Percentiles rank a stretch among this genome's conserved stretches.
phyloP scores from a whole-genome alignment of 2,329 filamentous ascomycete genomes.

The Beauveria bassiana region DNA sequence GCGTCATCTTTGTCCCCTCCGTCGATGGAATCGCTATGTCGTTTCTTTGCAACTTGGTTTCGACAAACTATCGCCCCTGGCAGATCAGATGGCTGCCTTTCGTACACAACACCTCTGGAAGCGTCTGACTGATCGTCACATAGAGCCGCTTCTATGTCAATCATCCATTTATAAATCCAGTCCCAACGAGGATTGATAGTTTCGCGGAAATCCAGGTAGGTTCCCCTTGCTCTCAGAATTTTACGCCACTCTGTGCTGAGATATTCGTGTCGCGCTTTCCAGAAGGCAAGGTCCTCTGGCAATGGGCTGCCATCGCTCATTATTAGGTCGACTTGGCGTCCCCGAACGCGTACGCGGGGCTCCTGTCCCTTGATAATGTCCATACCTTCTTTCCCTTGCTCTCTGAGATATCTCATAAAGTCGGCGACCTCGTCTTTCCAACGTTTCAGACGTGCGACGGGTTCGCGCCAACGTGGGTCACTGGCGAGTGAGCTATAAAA shows the following conservation, averaged over 20 bases:
- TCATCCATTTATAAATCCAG: no score
- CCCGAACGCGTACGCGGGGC: neutral
- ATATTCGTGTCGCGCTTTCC: neutral
- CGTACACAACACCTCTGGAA: no score
- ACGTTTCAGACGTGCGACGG: neutral
- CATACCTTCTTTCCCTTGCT: neutral
- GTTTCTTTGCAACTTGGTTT: no score
- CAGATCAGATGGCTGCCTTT: no score
- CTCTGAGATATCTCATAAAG: neutral
- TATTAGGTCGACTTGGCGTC: neutral
- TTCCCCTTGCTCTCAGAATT: neutral
- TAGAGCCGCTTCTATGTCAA: no score
- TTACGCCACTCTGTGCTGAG: neutral
- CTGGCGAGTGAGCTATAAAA: neutral
- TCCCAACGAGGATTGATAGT: no score
- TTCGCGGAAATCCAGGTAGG: no score
- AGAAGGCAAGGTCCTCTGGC: neutral
- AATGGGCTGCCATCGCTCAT: neutral
- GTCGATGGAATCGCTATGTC: no score
- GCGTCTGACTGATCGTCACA: no score
- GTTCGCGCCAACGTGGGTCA: neutral
- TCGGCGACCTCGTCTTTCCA: fast-evolving
- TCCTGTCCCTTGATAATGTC: neutral
- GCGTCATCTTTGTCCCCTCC: no score
- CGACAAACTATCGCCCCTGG: no score